Evolutionary conservation across 495 filamentous ascomycete species (phyloP).

Genomic region (Clavariopsis aquatica): DNA sequence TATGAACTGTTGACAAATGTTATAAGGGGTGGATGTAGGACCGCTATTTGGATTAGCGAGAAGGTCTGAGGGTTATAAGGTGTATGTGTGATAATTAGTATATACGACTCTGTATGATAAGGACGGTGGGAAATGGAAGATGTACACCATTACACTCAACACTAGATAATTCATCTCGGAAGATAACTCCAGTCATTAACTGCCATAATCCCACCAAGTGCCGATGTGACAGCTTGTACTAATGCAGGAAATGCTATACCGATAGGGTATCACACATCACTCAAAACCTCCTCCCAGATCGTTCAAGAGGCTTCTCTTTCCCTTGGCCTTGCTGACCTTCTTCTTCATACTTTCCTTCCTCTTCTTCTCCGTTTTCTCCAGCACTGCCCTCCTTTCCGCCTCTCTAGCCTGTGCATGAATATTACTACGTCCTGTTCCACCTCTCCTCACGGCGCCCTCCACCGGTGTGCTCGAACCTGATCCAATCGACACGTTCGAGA

Average conservation of each 20-base stretch:
- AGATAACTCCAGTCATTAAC: neutral
- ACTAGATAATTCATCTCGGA: too few species aligned
- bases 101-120: neutral
- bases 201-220: neutral
- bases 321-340: constrained; percentile 40
- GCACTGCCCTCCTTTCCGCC: constrained; percentile 59
- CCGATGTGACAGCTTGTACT: neutral
- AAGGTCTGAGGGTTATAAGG: constrained; percentile 57
- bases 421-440: constrained; percentile 69
- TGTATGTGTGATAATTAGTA: constrained; percentile 14
- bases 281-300: constrained; percentile 34
- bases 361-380: constrained; percentile 62
- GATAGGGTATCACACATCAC: constrained; percentile 5
- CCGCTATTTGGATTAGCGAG: constrained; percentile 92
- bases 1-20: constrained; percentile 86
- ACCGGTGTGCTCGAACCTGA: constrained; percentile 44
- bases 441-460: constrained; percentile 47
- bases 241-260: too few species aligned
- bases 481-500: constrained; percentile 45
- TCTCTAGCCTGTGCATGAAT: constrained; percentile 83
- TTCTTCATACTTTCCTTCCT: constrained; percentile 69
- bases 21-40: constrained; percentile 82
- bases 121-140: neutral
- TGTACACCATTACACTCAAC: constrained; percentile 11
- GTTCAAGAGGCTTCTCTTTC: constrained; percentile 27